Percentiles rank a stretch among this genome's conserved stretches.
Conservation (phyloP, 2,329 filamentous ascomycete species). For the Paecilomyces sp. region DNA sequence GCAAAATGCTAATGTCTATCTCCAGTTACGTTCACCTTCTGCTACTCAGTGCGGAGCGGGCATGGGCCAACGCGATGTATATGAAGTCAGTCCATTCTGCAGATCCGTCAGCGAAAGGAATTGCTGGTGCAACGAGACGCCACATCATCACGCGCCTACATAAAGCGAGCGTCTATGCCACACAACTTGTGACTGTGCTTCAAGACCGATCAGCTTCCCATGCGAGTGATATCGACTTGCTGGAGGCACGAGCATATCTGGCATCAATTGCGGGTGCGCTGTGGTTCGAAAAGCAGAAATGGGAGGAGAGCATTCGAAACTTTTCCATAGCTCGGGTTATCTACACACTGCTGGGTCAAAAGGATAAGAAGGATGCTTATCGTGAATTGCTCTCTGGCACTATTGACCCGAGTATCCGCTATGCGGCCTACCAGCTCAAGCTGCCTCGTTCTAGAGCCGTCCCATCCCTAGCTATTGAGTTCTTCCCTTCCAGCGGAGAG, state of each 20-base stretch:
- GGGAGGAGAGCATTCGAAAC: conserved; percentile 68
- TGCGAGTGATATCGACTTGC: conserved; percentile 62
- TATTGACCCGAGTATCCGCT: conserved; percentile 88
- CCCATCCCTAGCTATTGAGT: conserved; percentile 67
- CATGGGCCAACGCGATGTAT: conserved; percentile 93
- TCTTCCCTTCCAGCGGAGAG: conserved; percentile 59
- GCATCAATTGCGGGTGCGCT: conserved; percentile 68
- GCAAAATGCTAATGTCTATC: conserved; percentile 8
- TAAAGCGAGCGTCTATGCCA: conserved; percentile 68
- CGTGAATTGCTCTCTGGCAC: conserved; percentile 79
- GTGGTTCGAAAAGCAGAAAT: conserved; percentile 80
- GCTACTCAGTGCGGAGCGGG: conserved; percentile 78
- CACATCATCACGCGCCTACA: conserved; percentile 83
- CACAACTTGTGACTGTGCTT: conserved; percentile 60
- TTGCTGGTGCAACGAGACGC: conserved; percentile 70
- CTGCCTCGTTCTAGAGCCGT: conserved; percentile 80
- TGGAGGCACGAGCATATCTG: conserved; percentile 82
- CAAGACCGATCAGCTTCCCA: conserved; percentile 55
- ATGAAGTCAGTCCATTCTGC: conserved; percentile 78
- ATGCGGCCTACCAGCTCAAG: conserved; percentile 87
- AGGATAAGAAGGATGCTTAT: conserved; percentile 66
- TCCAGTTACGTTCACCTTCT: conserved; percentile 68
- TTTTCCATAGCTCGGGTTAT: conserved; percentile 74
- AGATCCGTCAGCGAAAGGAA: conserved; percentile 64
- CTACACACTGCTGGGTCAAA: conserved; percentile 65